These are phyloP conservation scores for Durio zibethinus DNA, from an alignment of 345 rosid species.

Conservation along the genomic window DNA sequence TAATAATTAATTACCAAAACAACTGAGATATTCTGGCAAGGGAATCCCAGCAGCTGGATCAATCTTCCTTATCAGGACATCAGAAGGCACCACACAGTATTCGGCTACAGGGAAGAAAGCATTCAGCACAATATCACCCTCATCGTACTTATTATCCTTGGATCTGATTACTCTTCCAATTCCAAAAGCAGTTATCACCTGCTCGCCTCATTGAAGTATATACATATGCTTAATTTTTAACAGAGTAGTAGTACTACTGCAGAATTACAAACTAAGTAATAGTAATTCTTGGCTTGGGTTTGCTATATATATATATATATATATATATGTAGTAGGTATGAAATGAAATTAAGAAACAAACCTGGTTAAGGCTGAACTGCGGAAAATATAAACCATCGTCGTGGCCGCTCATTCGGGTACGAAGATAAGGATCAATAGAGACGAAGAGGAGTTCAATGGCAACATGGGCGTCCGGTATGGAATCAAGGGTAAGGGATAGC, in stretches of 20 bases:
- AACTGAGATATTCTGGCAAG: slow-evolving; percentile 32
- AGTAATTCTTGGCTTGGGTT: no score
- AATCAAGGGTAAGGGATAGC: slow-evolving; percentile 9
- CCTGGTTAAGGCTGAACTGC: slow-evolving; percentile 34
- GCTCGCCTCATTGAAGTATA: neutral
- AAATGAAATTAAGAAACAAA: neutral
- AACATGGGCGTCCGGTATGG: slow-evolving; percentile 32
- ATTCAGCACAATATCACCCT: slow-evolving; percentile 29
- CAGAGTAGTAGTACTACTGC: neutral
- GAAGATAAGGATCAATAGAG: slow-evolving; percentile 45
- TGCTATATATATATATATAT: no score
- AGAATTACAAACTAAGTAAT: neutral
- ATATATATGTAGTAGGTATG: no score
- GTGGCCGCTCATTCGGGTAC: slow-evolving; percentile 30
- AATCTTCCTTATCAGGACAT: slow-evolving; percentile 18
- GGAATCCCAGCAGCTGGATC: slow-evolving; percentile 19
- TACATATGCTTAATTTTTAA: no score
- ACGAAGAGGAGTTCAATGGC: slow-evolving; percentile 32
- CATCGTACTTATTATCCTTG: slow-evolving; percentile 19
- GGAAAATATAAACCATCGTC: slow-evolving; percentile 35
- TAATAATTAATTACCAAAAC: slow-evolving; percentile 24
- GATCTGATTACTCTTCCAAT: slow-evolving; percentile 39
- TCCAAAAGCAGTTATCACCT: slow-evolving; percentile 30
- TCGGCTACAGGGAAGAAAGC: slow-evolving; percentile 29
- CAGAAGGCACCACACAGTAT: slow-evolving; percentile 28